These are phyloP conservation scores for Oidiodendron maius DNA, from an alignment of 495 filamentous ascomycete species.

Conservation along the genomic window DNA sequence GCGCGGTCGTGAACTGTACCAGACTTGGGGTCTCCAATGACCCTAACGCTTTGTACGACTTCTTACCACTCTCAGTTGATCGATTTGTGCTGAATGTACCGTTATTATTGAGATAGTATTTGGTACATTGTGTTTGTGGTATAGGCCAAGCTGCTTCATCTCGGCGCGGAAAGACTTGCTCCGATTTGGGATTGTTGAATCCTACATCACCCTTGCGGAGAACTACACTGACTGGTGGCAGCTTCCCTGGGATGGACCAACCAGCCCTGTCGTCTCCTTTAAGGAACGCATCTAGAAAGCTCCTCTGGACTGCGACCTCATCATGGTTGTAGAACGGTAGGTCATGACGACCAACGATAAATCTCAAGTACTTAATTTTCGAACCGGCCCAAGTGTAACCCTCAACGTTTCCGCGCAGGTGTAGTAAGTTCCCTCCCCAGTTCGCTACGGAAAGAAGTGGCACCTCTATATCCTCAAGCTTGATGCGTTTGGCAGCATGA, in stretches of 20 bases:
- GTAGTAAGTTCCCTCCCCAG: constrained; percentile 53
- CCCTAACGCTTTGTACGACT: constrained; percentile 5
- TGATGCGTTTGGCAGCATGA: constrained; percentile 55
- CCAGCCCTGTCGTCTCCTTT: constrained; percentile 54
- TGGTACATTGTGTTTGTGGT: constrained; percentile 49
- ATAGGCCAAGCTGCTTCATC: constrained; percentile 57
- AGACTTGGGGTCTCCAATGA: constrained; percentile 20
- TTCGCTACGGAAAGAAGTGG: constrained; percentile 59
- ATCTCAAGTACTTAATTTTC: constrained; percentile 57
- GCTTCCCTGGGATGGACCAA: constrained; percentile 40
- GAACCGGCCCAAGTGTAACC: constrained; percentile 56
- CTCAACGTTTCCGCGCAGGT: constrained; percentile 59
- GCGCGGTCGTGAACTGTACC: constrained; percentile 46
- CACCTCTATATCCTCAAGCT: constrained; percentile 54
- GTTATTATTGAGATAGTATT: constrained; percentile 29
- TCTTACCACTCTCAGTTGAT: neutral
- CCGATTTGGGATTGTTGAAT: constrained; percentile 50
- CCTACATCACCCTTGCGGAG: constrained; percentile 57
- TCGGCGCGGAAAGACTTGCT: constrained; percentile 42
- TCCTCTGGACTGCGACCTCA: constrained; percentile 56
- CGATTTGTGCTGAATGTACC: neutral
- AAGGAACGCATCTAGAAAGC: constrained; percentile 63
- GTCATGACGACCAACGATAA: constrained; percentile 65
- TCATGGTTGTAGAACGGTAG: constrained; percentile 65
- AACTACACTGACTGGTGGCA: constrained; percentile 47